These are phyloP conservation scores for Claviceps sp. DNA, from an alignment of 2,329 filamentous ascomycete genomes.

Conservation along the genomic window DNA sequence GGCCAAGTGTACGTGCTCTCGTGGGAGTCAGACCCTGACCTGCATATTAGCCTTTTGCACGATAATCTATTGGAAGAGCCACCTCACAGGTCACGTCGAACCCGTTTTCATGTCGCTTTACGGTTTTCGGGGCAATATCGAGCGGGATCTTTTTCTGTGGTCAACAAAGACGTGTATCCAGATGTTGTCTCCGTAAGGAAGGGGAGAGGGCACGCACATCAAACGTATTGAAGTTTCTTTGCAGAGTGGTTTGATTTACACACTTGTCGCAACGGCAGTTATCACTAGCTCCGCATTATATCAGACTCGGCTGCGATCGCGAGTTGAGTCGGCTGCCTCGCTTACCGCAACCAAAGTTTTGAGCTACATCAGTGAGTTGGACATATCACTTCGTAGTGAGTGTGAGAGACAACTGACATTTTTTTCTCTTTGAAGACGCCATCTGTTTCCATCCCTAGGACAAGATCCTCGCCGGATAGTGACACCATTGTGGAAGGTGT, in stretches of 20 bases:
- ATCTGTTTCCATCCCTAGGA: conserved; percentile 2
- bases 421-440: not conserved
- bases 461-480: not conserved
- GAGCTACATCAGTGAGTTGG: conserved; percentile 5
- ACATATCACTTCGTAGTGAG: not conserved
- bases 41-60: not conserved
- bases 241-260: conserved; percentile 28
- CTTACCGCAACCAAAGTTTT: conserved; percentile 13
- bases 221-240: conserved; percentile 29
- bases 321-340: not conserved
- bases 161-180: not conserved
- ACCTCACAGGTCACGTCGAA: conserved; percentile 22
- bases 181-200: not conserved
- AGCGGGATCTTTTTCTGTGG: conserved; percentile 16
- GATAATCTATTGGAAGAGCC: too few relatives aligned
- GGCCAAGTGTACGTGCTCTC: conserved; percentile 51
- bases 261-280: conserved; percentile 29
- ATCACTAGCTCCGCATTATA: conserved; percentile 17
- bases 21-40: conserved; percentile 57
- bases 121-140: conserved; percentile 16
- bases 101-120: conserved; percentile 15
- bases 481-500: too few relatives aligned
- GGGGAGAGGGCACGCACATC: conserved; percentile 13
- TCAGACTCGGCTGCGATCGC: not conserved
- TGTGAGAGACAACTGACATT: conserved; percentile 4